Evolutionary conservation across 1,284 basidiomycete genomes (phyloP).

Genomic region (Mycosarcoma maydis): DNA sequence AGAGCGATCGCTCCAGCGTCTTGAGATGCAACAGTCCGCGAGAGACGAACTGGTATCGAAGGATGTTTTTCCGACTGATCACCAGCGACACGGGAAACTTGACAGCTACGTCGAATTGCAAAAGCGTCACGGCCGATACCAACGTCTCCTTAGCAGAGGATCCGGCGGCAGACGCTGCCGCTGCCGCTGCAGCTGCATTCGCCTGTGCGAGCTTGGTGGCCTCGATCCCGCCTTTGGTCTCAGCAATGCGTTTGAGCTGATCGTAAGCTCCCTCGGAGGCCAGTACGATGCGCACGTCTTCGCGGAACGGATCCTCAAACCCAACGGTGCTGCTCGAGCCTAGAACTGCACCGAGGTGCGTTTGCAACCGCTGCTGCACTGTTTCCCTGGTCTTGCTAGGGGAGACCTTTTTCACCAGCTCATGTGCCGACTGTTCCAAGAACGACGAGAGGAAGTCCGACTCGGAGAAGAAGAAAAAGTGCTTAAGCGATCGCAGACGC

Average conservation of each 20-base stretch:
- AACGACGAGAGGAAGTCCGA: constrained; percentile 65
- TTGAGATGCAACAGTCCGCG: constrained; percentile 64
- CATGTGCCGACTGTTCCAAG: constrained; percentile 60
- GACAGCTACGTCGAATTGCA: constrained; percentile 64
- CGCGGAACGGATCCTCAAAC: constrained; percentile 62
- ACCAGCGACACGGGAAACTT: constrained; percentile 66
- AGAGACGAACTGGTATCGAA: constrained; percentile 65
- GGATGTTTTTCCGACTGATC: constrained; percentile 66
- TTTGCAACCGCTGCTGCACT: constrained; percentile 60
- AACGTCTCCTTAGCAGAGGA: constrained; percentile 68
- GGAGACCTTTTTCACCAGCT: constrained; percentile 61
- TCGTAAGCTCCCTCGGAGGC: constrained; percentile 64
- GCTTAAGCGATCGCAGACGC: constrained; percentile 61
- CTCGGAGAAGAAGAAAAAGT: constrained; percentile 65
- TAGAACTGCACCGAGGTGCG: constrained; percentile 64
- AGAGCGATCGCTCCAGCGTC: constrained; percentile 57
- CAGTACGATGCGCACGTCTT: constrained; percentile 63
- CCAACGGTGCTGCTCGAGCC: constrained; percentile 62
- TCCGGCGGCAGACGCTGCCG: constrained; percentile 30
- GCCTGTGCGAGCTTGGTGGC: constrained; percentile 61
- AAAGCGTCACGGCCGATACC: constrained; percentile 50
- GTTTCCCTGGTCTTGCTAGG: constrained; percentile 69
- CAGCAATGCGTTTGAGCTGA: constrained; percentile 64
- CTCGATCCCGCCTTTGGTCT: constrained; percentile 65
- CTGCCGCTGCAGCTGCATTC: constrained; percentile 40